phyloP scores from a whole-genome alignment of 2,329 filamentous ascomycete species.

The Ophiostoma perfectum region DNA sequence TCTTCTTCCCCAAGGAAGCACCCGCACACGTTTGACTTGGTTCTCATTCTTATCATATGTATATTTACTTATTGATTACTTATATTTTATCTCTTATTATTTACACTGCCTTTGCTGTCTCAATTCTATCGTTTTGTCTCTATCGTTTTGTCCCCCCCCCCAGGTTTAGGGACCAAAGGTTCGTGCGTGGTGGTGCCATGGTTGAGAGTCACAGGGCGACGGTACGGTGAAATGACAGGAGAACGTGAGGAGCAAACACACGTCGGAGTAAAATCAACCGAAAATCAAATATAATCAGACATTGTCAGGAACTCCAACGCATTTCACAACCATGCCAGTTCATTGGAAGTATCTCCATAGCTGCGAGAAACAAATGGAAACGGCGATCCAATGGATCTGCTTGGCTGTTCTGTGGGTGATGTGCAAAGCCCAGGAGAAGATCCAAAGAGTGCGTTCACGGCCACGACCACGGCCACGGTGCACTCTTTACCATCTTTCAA shows the following conservation, averaged over 20 bases:
- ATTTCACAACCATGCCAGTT: background rate
- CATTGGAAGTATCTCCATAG: no score
- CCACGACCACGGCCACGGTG: background rate
- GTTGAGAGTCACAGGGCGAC: background rate
- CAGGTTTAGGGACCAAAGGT: background rate
- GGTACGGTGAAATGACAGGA: no score
- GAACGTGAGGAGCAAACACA: no score
- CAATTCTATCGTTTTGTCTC: background rate
- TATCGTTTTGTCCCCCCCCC: background rate
- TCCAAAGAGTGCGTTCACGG: background rate
- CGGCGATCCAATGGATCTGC: background rate
- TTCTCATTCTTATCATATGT: background rate
- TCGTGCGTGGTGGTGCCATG: background rate
- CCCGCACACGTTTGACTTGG: slow-evolving; percentile 8
- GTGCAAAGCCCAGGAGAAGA: background rate
- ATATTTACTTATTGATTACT: background rate
- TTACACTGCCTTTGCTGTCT: background rate
- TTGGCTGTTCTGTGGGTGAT: background rate
- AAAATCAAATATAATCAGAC: no score
- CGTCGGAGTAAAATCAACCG: no score
- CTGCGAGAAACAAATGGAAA: background rate
- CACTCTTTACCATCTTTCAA: background rate
- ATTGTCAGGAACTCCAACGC: background rate
- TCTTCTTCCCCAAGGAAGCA: slow-evolving; percentile 1
- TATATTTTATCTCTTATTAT: background rate